Percentiles rank a stretch among this genome's conserved stretches.
phyloP scores from a whole-genome alignment of 2,329 filamentous ascomycete genomes.

The Botryosphaeria dothidea region DNA sequence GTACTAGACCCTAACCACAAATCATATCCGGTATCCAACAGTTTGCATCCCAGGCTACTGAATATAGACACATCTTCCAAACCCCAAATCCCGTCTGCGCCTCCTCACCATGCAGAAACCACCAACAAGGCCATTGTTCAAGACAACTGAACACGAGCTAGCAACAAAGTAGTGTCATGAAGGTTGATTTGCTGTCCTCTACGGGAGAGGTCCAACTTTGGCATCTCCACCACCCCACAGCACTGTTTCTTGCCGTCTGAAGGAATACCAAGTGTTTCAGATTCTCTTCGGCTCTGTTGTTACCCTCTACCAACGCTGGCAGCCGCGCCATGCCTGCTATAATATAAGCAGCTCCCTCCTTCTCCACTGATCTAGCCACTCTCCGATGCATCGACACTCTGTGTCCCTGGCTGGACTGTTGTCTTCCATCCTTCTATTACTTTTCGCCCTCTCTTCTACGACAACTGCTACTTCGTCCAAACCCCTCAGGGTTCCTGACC shows the following conservation, averaged over 20 bases:
- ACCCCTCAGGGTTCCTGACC: not conserved
- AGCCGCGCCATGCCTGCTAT: not conserved
- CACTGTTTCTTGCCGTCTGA: not conserved
- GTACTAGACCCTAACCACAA: not conserved
- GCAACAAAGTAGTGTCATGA: not conserved
- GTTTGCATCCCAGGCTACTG: not conserved
- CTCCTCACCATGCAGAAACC: not conserved
- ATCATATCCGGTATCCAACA: not conserved
- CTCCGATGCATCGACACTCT: not conserved
- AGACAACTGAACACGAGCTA: not conserved
- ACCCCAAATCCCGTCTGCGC: not conserved
- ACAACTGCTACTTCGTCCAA: not conserved
- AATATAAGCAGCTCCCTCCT: not conserved
- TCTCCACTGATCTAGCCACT: not conserved
- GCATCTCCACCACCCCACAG: not conserved
- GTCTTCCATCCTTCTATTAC: not conserved
- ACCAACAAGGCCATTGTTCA: not conserved
- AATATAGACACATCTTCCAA: not conserved
- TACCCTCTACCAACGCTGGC: not conserved
- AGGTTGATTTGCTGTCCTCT: not conserved
- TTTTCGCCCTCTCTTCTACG: not conserved
- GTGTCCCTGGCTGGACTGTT: not conserved
- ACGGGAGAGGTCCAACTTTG: not conserved
- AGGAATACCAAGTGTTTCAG: constrained; percentile 3
- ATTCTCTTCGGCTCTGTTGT: not conserved